These are phyloP conservation scores for Metschnikowia sp. DNA, from an alignment of 805 yeast genomes.

Conservation along the genomic window DNA sequence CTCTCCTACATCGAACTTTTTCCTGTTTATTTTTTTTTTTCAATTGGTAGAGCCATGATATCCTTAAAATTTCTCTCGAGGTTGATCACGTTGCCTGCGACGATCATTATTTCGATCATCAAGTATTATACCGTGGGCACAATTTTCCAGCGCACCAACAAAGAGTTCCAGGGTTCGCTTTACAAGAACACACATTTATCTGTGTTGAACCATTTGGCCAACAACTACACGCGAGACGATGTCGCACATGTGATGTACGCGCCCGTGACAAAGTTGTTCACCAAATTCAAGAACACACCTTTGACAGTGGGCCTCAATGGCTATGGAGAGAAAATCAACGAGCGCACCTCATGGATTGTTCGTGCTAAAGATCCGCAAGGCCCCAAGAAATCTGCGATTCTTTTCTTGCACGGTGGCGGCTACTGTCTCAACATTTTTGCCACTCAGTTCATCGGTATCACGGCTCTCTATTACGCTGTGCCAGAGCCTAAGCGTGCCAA, in stretches of 20 bases:
- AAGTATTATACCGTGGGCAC: constrained; percentile 35
- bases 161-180: constrained; percentile 27
- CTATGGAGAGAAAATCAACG: constrained; percentile 15
- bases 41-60: constrained; percentile 11
- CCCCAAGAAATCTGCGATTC: constrained; percentile 16
- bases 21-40: no score
- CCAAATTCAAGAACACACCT: constrained; percentile 12
- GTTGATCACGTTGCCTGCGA: constrained; percentile 25
- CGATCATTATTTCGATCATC: constrained; percentile 18
- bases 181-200: constrained; percentile 29
- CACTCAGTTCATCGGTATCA: constrained; percentile 23
- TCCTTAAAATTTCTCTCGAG: constrained; percentile 20
- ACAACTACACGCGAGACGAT: constrained; percentile 21
- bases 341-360: constrained; percentile 16
- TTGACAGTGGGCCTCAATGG: constrained; percentile 10
- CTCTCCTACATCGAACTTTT: no score
- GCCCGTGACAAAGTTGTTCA: constrained; percentile 21
- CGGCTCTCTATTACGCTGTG: constrained; percentile 22
- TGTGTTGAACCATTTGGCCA: constrained; percentile 26
- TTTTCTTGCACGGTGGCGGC: constrained; percentile 28
- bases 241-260: constrained; percentile 20
- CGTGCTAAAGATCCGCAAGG: constrained; percentile 1
- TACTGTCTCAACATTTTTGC: constrained; percentile 21
- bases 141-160: constrained; percentile 24
- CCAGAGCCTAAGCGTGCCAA: constrained; percentile 14